phyloP scores from a whole-genome alignment of 129 eudicot species.

The Flaveria trinervia region DNA sequence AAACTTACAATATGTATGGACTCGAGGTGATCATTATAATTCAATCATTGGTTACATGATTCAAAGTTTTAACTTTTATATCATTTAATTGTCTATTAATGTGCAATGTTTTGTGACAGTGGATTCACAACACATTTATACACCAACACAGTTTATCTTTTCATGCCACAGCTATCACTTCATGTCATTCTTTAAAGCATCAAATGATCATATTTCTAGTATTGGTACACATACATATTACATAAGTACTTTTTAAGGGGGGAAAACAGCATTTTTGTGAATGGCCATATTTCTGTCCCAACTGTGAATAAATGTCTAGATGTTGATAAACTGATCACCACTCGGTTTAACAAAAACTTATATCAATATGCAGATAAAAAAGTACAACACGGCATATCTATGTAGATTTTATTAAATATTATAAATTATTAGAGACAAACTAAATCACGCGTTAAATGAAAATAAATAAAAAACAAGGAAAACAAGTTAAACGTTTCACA shows the following conservation, averaged over 20 bases:
- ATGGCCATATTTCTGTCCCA: no score
- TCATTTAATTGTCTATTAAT: background rate
- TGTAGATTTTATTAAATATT: no score
- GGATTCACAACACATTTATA: slow-evolving; percentile 37
- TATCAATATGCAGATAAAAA: no score
- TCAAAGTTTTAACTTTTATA: slow-evolving; percentile 9
- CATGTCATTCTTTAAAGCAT: slow-evolving; percentile 32
- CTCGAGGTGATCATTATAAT: background rate
- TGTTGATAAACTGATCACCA: no score
- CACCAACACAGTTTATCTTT: slow-evolving; percentile 29
- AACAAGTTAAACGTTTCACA: background rate
- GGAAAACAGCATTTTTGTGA: no score
- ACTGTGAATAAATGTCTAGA: no score
- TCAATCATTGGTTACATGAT: slow-evolving; percentile 20
- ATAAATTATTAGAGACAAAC: no score
- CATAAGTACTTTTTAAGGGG: background rate
- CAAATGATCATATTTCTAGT: slow-evolving; percentile 10
- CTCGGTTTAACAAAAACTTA: no score
- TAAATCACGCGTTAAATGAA: no score
- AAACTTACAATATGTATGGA: slow-evolving; percentile 1
- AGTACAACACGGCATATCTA: no score
- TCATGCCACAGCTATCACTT: slow-evolving; percentile 36
- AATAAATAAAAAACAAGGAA: background rate
- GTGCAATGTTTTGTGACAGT: background rate
- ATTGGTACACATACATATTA: slow-evolving; percentile 12